Conservation (phyloP, 176 grass and related monocot species). For the Rhynchospora pubera region DNA sequence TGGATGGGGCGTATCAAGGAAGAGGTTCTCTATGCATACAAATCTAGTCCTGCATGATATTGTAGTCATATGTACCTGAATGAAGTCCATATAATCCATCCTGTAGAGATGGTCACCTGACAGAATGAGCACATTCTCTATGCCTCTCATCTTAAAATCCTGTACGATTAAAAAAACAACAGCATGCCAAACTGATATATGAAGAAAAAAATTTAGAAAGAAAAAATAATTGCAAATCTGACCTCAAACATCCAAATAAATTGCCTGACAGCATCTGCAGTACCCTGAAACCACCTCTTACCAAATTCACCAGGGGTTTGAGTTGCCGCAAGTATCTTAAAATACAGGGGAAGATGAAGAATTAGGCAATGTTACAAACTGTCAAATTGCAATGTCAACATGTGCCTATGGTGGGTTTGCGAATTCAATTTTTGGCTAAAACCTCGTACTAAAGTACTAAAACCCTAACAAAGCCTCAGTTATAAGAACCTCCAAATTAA, state of each 20-base stretch:
- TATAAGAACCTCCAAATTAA: background rate
- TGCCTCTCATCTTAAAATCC: constrained; percentile 61
- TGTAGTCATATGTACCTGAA: constrained; percentile 37
- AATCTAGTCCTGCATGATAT: background rate
- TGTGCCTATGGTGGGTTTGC: background rate
- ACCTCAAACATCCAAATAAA: constrained; percentile 90
- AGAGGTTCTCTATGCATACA: background rate
- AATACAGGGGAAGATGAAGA: background rate
- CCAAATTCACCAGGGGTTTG: constrained; percentile 70
- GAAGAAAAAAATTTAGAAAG: background rate
- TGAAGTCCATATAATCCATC: constrained; percentile 89
- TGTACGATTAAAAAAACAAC: constrained; percentile 12
- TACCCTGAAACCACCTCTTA: constrained; percentile 88
- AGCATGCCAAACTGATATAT: constrained; percentile 11
- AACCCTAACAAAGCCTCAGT: background rate
- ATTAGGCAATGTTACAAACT: background rate
- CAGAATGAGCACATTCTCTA: constrained; percentile 72
- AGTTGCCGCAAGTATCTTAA: constrained; percentile 70
- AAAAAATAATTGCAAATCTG: background rate
- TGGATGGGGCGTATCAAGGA: background rate
- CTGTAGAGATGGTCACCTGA: constrained; percentile 86
- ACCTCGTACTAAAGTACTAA: background rate
- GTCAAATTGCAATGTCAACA: background rate
- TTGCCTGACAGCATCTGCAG: constrained; percentile 84
- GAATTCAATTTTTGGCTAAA: background rate